A percentile compares a stretch with the other conserved stretches of the same genome.
Evolutionary conservation across 768 basidiomycete species (phyloP).

Genomic region (Rhizopogon salebrosus): DNA sequence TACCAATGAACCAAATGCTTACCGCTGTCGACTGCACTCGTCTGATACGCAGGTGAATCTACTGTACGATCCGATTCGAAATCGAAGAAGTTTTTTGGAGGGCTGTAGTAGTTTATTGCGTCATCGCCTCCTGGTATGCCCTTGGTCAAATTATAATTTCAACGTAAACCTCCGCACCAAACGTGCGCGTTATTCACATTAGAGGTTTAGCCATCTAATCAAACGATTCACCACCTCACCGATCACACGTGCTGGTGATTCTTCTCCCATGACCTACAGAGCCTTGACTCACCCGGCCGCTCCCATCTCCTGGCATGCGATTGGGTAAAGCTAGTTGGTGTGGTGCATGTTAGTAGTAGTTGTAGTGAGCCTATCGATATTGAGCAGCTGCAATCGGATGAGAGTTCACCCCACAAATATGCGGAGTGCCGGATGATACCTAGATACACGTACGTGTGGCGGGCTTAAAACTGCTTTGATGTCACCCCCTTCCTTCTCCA

Average conservation of each 20-base stretch:
- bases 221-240: neutral
- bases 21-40: neutral
- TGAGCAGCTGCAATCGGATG: too few species aligned
- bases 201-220: neutral
- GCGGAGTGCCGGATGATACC: too few species aligned
- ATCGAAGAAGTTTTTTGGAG: neutral
- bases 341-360: neutral
- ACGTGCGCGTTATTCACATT: neutral
- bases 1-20: neutral
- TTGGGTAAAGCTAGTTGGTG: neutral
- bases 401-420: neutral
- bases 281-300: neutral
- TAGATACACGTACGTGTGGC: neutral
- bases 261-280: neutral
- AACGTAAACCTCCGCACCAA: neutral
- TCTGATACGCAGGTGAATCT: neutral
- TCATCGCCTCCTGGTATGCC: neutral
- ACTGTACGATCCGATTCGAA: neutral
- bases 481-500: neutral
- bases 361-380: neutral
- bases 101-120: neutral
- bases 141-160: neutral
- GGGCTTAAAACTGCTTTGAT: neutral
- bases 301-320: neutral
- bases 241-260: constrained; percentile 1